These are phyloP conservation scores for Pseudognaphalium luteoalbum DNA, from an alignment of 129 eudicot species.

Conservation along the genomic window DNA sequence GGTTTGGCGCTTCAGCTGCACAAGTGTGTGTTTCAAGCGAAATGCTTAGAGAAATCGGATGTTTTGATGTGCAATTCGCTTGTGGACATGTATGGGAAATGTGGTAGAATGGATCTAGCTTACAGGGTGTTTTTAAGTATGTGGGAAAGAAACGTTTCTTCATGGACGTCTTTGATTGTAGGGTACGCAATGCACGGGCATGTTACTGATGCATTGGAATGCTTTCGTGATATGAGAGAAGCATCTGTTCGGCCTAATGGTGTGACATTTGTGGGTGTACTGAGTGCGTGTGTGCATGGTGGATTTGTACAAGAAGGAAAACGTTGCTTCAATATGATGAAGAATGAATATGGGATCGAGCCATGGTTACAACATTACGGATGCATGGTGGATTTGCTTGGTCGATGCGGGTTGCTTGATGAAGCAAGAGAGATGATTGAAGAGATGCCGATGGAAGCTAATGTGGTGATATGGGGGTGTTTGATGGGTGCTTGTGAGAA, in stretches of 20 bases:
- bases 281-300: slow-evolving; percentile 91
- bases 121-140: slow-evolving; percentile 51
- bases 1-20: slow-evolving; percentile 60
- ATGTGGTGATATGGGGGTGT: slow-evolving; percentile 85
- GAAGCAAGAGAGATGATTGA: slow-evolving; percentile 76
- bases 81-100: slow-evolving; percentile 84
- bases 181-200: slow-evolving; percentile 83
- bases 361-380: slow-evolving; percentile 76
- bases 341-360: slow-evolving; percentile 43
- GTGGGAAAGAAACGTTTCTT: slow-evolving; percentile 68
- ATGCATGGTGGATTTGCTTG: slow-evolving; percentile 91
- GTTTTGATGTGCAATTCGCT: slow-evolving; percentile 67
- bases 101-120: slow-evolving; percentile 89
- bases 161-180: slow-evolving; percentile 89
- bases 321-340: slow-evolving; percentile 63
- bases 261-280: slow-evolving; percentile 80
- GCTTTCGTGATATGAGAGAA: slow-evolving; percentile 60
- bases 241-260: slow-evolving; percentile 60
- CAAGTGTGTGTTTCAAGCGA: slow-evolving; percentile 72
- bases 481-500: slow-evolving; percentile 95
- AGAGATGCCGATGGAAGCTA: slow-evolving; percentile 77
- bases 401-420: slow-evolving; percentile 73
- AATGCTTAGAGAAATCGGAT: slow-evolving; percentile 40
- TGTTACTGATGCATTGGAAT: slow-evolving; percentile 52
- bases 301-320: slow-evolving; percentile 71